phyloP scores from a whole-genome alignment of 352 stramenopile genomes.

The Phytopythium litorale region DNA sequence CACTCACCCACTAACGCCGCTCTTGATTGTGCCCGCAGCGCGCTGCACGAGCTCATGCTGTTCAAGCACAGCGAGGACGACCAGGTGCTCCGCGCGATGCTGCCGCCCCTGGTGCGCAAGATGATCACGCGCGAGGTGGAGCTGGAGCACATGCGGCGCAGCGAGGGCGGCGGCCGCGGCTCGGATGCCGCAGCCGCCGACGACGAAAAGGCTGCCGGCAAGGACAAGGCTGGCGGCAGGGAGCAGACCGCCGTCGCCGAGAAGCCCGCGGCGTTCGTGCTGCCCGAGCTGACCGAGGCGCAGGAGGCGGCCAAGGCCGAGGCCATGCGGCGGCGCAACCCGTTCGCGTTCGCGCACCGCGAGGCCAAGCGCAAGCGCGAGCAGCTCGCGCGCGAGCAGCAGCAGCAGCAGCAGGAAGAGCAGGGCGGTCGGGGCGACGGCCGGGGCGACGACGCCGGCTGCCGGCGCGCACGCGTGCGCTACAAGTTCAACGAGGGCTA shows the following conservation, averaged over 20 bases:
- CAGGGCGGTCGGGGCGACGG: conserved; percentile 1
- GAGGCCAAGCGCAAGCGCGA: conserved; percentile 77
- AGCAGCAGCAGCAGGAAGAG: conserved; percentile 20
- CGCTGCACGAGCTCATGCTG: conserved; percentile 65
- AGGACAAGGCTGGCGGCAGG: conserved; percentile 9
- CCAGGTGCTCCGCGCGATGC: conserved; percentile 24
- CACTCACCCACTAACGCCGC: neutral
- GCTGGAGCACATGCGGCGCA: conserved; percentile 73
- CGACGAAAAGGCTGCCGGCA: neutral
- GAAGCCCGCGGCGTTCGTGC: conserved; percentile 35
- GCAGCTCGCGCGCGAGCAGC: conserved; percentile 36
- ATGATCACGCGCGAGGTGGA: conserved; percentile 81
- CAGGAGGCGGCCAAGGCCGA: conserved; percentile 63
- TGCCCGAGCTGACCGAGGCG: conserved; percentile 53
- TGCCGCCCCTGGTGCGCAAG: conserved; percentile 63
- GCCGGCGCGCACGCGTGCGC: conserved; percentile 45
- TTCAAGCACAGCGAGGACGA: conserved; percentile 42
- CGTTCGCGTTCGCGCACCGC: conserved; percentile 78
- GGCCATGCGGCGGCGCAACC: conserved; percentile 60
- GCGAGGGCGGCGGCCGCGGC: conserved; percentile 25
- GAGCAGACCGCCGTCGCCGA: conserved; percentile 16
- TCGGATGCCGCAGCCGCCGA: neutral
- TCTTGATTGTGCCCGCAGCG: conserved; percentile 22
- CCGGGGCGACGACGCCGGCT: conserved; percentile 8
- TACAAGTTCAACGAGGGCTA: conserved; percentile 92